Base-by-base conservation (phyloP, 768 basidiomycete species). In the Mycena alexandri region DNA sequence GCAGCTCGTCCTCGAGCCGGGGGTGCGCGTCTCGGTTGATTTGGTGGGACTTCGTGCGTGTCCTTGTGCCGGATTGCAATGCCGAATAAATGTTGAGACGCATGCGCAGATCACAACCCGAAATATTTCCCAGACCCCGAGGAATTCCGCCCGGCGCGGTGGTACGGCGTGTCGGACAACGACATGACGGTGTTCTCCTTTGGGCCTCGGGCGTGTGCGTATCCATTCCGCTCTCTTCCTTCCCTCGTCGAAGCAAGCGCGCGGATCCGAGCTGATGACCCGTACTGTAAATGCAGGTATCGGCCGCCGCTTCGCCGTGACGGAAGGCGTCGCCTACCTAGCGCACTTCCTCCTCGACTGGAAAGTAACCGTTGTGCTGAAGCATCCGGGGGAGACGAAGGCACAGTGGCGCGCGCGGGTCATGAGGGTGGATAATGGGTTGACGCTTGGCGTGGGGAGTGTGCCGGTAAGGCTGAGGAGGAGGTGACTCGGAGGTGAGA, bases 131-230 rank as follows among this genome's bases (percentile, higher is more conserved):
- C n/a, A n/a, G n/a, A n/a, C n/a, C n/a, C n/a, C n/a, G n/a, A n/a
- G n/a, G n/a, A 75, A 41, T 83, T 76, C 66, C 72, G 75, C 25
- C 78, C 82, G 16, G 77, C 78, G 21, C 73, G 82, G 44, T 85
- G 84, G 84, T 78, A 79, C 52, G 76, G 71, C 17, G 58, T 51
- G 22, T 9, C 55, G n/a, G 62, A 63, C 5, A 47, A 13, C n/a
- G 63, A 57, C 17, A 41, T 50, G 33, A 19, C 47, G 11, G 43
- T 44, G 63, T 64, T 64, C n/a, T 61, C 58, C 6, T 8, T 51
- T 5, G 60, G 60, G 7, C 60, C 60, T 2, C 60, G 60, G 1
- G 41, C 29, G 8, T 61, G 60, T 61, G n/a, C 11, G 25, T n/a
- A n/a, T n/a, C n/a, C n/a, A n/a, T 44, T 21, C 24, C 22, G 10